Base-by-base conservation (phyloP, 1,284 basidiomycete genomes). In the Pyrrhoderma lamaoense region DNA sequence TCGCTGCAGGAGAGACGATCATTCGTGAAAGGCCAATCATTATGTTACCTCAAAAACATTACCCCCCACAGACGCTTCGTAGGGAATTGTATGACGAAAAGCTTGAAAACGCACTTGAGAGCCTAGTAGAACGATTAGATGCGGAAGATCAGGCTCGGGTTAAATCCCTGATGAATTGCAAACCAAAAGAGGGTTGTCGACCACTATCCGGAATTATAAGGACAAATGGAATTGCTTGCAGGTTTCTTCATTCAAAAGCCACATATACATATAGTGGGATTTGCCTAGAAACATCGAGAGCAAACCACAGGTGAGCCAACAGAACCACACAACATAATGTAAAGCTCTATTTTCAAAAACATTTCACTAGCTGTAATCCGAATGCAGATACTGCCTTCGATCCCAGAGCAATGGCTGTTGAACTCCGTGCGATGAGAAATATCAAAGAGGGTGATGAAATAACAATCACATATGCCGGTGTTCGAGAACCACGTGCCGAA, bases 381-480 rank as follows among this genome's bases (percentile, higher is more conserved):
- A 42, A 42, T 18, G 39, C 39, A 8, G 16, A 8, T 16, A 7
- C 8, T 14, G 7, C 8, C 34, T 70, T 69, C 57, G 53, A 64
- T 40, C 44, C 52, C 5, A 25, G 51, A 0, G 64, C 68, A 1
- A 67, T 69, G 44, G 63, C 64, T 0, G 49, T 62, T 35, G 56
- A 60, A 9, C 58, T 70, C 21, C 60, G 55, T 34, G 67, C 68
- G 0, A 43, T 55, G 8, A 55, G 60, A 1, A 57, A 64, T 25
- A 66, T 71, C 47, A 58, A 64, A 14, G 56, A 47, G 0, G 66
- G 65, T 8, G 67, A 70, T 45, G 64, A 71, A 52, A 53, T 69
- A 42, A 60, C 65, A 36, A 59, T 62, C 36, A 50, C 55, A 13
- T 70, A 70, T 55, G 55, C 48, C 34, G 36, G 34, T 9, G 36